Percentiles rank a stretch among this genome's conserved stretches.
Conservation (phyloP, 2,329 filamentous ascomycete genomes). For the Aspergillus tubingensis region DNA sequence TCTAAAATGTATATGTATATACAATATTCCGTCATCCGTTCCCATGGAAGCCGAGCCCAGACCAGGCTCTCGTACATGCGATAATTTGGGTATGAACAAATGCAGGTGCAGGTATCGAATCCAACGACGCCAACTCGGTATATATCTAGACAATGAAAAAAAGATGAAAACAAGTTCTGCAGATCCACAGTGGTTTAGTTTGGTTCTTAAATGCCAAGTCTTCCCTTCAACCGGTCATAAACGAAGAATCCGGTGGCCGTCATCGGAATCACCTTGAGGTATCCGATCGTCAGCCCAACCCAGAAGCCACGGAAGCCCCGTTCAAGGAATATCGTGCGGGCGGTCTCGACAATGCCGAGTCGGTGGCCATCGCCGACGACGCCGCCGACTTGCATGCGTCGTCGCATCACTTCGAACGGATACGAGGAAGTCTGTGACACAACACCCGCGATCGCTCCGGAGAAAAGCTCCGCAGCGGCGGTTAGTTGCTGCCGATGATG, state of each 20-base stretch:
- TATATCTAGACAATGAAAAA: background rate
- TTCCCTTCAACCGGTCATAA: conserved; percentile 65
- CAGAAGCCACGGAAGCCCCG: conserved; percentile 81
- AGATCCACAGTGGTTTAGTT: background rate
- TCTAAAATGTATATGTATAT: conserved; percentile 13
- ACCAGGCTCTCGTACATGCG: conserved; percentile 16
- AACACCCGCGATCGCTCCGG: conserved; percentile 82
- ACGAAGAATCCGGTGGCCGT: conserved; percentile 70
- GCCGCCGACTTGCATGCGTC: conserved; percentile 94
- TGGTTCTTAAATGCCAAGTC: conserved; percentile 61
- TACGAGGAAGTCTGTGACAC: conserved; percentile 92
- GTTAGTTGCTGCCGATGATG: conserved; percentile 69
- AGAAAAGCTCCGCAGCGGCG: conserved; percentile 81
- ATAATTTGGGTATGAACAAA: conserved; percentile 23
- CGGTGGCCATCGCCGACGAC: conserved; percentile 87
- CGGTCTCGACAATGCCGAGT: conserved; percentile 77
- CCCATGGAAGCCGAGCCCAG: background rate
- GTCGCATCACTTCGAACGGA: conserved; percentile 85
- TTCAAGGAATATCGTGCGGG: conserved; percentile 71
- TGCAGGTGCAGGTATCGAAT: conserved; percentile 18
- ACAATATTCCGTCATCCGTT: conserved; percentile 10
- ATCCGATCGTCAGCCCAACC: conserved; percentile 90
- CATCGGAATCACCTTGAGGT: conserved; percentile 92
- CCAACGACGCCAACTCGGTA: conserved; percentile 7
- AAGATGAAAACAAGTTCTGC: conserved; percentile 8